phyloP scores from a whole-genome alignment of 768 basidiomycete species.

The Mycena vitilis region DNA sequence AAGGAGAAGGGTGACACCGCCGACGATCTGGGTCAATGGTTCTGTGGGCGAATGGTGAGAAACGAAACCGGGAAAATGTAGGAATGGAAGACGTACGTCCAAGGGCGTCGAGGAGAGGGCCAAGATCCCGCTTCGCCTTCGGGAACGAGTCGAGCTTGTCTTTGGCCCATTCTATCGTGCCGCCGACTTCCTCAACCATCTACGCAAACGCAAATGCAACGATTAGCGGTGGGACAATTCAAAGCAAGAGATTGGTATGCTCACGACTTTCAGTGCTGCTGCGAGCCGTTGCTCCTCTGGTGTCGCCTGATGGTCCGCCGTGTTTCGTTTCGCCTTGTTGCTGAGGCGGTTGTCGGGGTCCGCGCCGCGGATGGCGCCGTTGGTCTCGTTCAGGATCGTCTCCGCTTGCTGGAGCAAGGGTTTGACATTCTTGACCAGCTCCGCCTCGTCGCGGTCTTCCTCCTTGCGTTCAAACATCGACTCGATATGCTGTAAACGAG shows the following conservation, averaged over 20 bases:
- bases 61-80: neutral
- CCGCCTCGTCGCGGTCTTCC: conserved; percentile 50
- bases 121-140: conserved; percentile 52
- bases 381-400: conserved; percentile 52
- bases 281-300: conserved; percentile 53
- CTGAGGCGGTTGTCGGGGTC: conserved; percentile 51
- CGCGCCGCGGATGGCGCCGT: conserved; percentile 49
- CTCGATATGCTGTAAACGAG: conserved; percentile 48
- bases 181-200: conserved; percentile 51
- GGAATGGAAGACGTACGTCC: conserved; percentile 43
- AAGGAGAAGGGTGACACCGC: conserved; percentile 50
- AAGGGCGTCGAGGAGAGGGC: conserved; percentile 51
- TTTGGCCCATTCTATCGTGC: conserved; percentile 52
- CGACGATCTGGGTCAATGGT: conserved; percentile 52
- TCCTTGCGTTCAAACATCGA: conserved; percentile 47
- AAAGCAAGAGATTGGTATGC: conserved; percentile 7
- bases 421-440: conserved; percentile 49
- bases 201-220: conserved; percentile 17
- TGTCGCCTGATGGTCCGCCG: conserved; percentile 50
- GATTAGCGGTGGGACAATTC: neutral
- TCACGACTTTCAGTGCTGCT: conserved; percentile 50
- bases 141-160: conserved; percentile 52
- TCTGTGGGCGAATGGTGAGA: conserved; percentile 35
- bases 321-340: conserved; percentile 49
- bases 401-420: conserved; percentile 52